These are phyloP conservation scores for Pichia kluyveri DNA, from an alignment of 805 yeast genomes.

Conservation along the genomic window DNA sequence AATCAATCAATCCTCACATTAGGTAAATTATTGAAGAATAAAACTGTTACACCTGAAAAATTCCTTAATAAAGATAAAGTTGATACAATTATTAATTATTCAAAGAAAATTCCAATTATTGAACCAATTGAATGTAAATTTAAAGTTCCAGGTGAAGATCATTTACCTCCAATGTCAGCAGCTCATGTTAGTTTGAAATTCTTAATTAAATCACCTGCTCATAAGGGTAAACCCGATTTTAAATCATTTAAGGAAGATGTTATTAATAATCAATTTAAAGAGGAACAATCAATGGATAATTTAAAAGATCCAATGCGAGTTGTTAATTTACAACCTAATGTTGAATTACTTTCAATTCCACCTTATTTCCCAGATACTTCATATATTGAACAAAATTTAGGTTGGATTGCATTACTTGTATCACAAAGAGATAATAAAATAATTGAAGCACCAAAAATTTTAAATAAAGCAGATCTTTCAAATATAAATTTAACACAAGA, in stretches of 20 bases:
- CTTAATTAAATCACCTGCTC: constrained; percentile 63
- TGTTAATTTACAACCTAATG: constrained; percentile 56
- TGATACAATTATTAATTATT: constrained; percentile 44
- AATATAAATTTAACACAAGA: constrained; percentile 49
- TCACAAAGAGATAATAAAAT: constrained; percentile 75
- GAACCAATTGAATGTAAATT: constrained; percentile 64
- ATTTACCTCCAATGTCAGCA: constrained; percentile 61
- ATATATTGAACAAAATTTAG: constrained; percentile 25
- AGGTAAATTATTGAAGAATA: constrained; percentile 58
- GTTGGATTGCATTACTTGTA: constrained; percentile 64
- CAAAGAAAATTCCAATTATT: constrained; percentile 57
- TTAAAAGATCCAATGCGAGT: constrained; percentile 63
- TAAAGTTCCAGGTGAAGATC: constrained; percentile 78
- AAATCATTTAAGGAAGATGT: constrained; percentile 29
- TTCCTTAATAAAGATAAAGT: constrained; percentile 40
- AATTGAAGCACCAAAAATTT: constrained; percentile 53
- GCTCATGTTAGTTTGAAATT: constrained; percentile 73
- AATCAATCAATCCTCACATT: constrained; percentile 45
- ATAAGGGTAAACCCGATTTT: constrained; percentile 45
- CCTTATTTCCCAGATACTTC: constrained; percentile 63
- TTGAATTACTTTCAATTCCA: constrained; percentile 52
- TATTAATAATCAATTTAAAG: constrained; percentile 32
- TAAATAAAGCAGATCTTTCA: constrained; percentile 43
- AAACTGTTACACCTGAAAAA: constrained; percentile 45
- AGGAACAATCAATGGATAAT: constrained; percentile 54